A percentile compares a stretch with the other conserved stretches of the same genome.
These are phyloP conservation scores for Teratosphaeria viscida DNA, from an alignment of 2,329 filamentous ascomycete genomes.

Conservation along the genomic window DNA sequence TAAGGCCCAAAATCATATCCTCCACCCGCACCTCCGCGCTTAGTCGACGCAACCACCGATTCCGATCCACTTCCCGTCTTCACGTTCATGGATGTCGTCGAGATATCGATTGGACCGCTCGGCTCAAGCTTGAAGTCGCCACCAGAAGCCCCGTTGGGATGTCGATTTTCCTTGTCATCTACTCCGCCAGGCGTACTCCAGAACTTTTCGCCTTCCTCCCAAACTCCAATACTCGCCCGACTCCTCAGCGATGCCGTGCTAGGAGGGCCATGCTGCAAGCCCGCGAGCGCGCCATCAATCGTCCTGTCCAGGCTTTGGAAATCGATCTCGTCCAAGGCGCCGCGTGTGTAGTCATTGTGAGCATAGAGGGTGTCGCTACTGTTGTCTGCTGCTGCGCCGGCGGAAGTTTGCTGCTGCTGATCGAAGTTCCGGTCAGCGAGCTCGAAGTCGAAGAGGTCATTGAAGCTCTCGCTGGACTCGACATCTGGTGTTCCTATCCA, in stretches of 20 bases:
- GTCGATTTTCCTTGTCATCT: neutral
- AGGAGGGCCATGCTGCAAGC: conserved; percentile 10
- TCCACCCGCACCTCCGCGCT: neutral
- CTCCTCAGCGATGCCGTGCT: conserved; percentile 6
- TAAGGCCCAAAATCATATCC: neutral
- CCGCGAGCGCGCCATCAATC: conserved; percentile 17
- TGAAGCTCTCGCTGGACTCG: conserved; percentile 10
- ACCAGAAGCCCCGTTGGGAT: neutral
- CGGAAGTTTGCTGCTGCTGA: neutral
- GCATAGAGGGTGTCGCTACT: conserved; percentile 3
- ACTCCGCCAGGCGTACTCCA: conserved; percentile 7
- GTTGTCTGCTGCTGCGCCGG: neutral
- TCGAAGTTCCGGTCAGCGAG: neutral
- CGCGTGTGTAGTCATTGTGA: conserved; percentile 1
- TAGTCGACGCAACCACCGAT: neutral
- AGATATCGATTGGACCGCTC: neutral
- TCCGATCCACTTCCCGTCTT: neutral
- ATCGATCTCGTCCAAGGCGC: conserved; percentile 18
- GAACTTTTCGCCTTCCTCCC: conserved; percentile 26
- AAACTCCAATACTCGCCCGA: conserved; percentile 17
- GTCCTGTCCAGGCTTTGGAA: conserved; percentile 10
- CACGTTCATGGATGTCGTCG: neutral
- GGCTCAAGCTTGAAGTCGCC: neutral
- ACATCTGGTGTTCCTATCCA: conserved; percentile 12
- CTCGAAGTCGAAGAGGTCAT: conserved; percentile 18